Conservation (phyloP, 208 protist species). For the Strigomonas galati region DNA sequence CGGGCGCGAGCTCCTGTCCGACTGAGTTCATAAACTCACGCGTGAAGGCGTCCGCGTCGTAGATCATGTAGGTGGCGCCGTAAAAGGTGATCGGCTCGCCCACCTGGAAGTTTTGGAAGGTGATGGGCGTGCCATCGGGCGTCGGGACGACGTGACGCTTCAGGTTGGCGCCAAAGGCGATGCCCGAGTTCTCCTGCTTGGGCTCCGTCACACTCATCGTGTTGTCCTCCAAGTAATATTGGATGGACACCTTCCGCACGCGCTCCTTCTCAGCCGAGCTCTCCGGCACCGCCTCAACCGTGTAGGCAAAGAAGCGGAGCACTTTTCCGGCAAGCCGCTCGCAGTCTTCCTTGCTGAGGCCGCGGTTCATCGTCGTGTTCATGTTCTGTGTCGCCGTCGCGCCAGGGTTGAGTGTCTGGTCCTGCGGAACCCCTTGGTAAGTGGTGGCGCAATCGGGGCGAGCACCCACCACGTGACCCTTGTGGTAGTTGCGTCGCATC, state of each 20-base stretch:
- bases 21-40: slow-evolving; percentile 75
- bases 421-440: slow-evolving; percentile 53
- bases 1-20: slow-evolving; percentile 47
- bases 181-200: slow-evolving; percentile 92
- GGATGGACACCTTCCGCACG: slow-evolving; percentile 87
- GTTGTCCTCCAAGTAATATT: slow-evolving; percentile 96
- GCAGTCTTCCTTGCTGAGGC: slow-evolving; percentile 5
- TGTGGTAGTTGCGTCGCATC: slow-evolving; percentile 88
- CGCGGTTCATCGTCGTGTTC: slow-evolving; percentile 10
- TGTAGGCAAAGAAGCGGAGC: slow-evolving; percentile 95
- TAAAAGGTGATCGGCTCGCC: slow-evolving; percentile 92
- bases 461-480: slow-evolving; percentile 53
- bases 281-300: slow-evolving; percentile 94
- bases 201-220: slow-evolving; percentile 95
- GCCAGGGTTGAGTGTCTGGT: slow-evolving; percentile 32
- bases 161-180: slow-evolving; percentile 90
- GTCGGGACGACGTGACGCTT: slow-evolving; percentile 90
- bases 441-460: slow-evolving; percentile 37
- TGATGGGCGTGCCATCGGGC: slow-evolving; percentile 73
- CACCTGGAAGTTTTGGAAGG: slow-evolving; percentile 80
- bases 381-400: slow-evolving; percentile 18
- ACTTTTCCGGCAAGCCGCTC: slow-evolving; percentile 69
- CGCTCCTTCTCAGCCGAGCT: slow-evolving; percentile 87
- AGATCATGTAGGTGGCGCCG: slow-evolving; percentile 91
- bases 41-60: slow-evolving; percentile 94